A percentile compares a stretch with the other conserved stretches of the same genome.
phyloP scores from a whole-genome alignment of 1,139 yeast genomes.

The Arxiozyma slooffiae region DNA sequence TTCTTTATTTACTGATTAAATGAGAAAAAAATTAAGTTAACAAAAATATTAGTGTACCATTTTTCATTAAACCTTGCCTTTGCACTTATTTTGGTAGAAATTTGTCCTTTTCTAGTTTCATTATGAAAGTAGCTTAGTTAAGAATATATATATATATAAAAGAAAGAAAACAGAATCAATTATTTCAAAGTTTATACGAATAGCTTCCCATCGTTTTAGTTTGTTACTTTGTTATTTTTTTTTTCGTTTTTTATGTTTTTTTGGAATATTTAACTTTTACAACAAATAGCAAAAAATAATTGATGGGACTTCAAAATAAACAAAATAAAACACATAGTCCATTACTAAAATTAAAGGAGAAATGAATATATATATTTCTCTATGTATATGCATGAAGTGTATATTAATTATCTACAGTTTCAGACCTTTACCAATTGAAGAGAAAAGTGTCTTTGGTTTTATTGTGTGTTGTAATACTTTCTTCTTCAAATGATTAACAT shows the following conservation, averaged over 20 bases:
- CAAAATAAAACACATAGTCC: neutral
- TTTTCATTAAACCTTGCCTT: no score
- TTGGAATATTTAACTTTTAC: no score
- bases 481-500: slow-evolving; percentile 29
- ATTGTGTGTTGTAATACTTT: slow-evolving; percentile 29
- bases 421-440: slow-evolving; percentile 19
- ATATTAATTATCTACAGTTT: slow-evolving; percentile 1
- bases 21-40: neutral
- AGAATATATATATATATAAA: no score
- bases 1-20: neutral
- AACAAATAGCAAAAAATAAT: neutral
- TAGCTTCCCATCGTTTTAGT: neutral
- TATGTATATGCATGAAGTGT: no score
- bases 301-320: neutral
- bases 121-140: no score
- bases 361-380: neutral
- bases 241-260: no score
- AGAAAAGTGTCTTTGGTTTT: slow-evolving; percentile 29
- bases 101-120: no score
- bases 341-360: neutral
- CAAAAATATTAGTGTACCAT: no score
- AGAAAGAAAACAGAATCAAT: neutral
- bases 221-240: no score
- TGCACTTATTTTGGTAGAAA: no score
- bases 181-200: no score